These are phyloP conservation scores for Beauveria brongniartii DNA, from an alignment of 2,329 filamentous ascomycete genomes.

Conservation along the genomic window DNA sequence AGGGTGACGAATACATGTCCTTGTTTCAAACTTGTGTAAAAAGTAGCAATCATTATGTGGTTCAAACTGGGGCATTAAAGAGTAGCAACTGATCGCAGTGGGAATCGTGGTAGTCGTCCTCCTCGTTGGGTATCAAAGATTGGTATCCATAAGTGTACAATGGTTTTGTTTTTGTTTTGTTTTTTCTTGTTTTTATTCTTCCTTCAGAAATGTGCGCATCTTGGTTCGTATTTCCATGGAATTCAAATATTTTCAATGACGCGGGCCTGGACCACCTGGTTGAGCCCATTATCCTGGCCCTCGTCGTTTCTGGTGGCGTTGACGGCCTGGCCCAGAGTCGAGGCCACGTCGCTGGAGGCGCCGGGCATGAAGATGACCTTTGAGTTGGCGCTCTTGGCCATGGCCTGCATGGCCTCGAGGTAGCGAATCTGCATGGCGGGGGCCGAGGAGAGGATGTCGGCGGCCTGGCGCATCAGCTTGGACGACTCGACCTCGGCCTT, in stretches of 20 bases:
- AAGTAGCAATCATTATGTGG: background rate
- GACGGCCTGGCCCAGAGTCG: slow-evolving; percentile 35
- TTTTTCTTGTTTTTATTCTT: background rate
- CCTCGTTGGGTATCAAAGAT: slow-evolving; percentile 11
- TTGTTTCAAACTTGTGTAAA: too few relatives aligned
- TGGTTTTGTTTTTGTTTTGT: background rate
- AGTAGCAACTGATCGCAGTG: background rate
- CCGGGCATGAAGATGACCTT: slow-evolving; percentile 81
- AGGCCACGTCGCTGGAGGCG: slow-evolving; percentile 38
- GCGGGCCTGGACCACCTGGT: slow-evolving; percentile 72
- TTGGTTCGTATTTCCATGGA: background rate
- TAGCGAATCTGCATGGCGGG: slow-evolving; percentile 98
- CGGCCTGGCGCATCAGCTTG: slow-evolving; percentile 87
- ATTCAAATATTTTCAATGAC: slow-evolving; percentile 78
- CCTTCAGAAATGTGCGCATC: background rate
- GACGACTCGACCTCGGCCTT: slow-evolving; percentile 94
- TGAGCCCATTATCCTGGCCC: slow-evolving; percentile 46
- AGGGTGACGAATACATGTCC: too few relatives aligned
- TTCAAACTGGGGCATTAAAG: background rate
- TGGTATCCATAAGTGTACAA: slow-evolving; percentile 11
- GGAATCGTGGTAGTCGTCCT: background rate
- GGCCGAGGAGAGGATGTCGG: slow-evolving; percentile 83
- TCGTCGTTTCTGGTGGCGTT: slow-evolving; percentile 19
- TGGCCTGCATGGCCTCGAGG: slow-evolving; percentile 96
- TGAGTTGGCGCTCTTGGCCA: slow-evolving; percentile 88